These are phyloP conservation scores for Moricandia arvensis DNA, from an alignment of 345 rosid genomes.

Conservation along the genomic window DNA sequence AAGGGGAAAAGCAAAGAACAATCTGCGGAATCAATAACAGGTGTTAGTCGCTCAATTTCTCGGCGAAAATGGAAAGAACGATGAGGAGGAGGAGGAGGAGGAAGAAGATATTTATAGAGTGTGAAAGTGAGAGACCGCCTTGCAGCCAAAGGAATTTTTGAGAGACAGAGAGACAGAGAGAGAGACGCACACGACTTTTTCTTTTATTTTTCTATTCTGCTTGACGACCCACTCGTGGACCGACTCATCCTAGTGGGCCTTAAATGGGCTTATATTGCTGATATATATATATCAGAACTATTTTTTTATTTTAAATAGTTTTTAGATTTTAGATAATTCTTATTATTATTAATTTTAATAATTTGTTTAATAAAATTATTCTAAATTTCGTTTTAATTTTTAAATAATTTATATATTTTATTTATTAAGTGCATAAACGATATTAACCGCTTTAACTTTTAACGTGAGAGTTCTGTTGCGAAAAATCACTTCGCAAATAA, in stretches of 20 bases:
- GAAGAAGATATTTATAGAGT: conserved; percentile 13
- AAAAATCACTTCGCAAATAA: too few species aligned
- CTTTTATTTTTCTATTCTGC: neutral
- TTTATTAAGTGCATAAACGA: too few species aligned
- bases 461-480: too few species aligned
- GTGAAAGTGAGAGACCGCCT: neutral
- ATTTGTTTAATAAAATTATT: too few species aligned
- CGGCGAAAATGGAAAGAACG: neutral
- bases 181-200: neutral
- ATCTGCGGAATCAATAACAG: conserved; percentile 13
- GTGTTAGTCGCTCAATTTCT: neutral
- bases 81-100: conserved; percentile 4
- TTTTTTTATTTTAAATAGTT: too few species aligned
- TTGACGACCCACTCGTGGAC: neutral
- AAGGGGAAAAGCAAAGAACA: conserved; percentile 1
- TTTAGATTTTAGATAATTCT: too few species aligned
- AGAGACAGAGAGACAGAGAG: neutral
- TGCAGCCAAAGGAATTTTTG: neutral
- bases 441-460: too few species aligned
- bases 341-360: too few species aligned
- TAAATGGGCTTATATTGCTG: conserved; percentile 9
- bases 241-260: conserved; percentile 4
- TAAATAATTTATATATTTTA: too few species aligned
- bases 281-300: too few species aligned
- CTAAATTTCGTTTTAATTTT: too few species aligned